Conservation (phyloP, 1,284 basidiomycete genomes). For the Rhodofomes roseus region DNA sequence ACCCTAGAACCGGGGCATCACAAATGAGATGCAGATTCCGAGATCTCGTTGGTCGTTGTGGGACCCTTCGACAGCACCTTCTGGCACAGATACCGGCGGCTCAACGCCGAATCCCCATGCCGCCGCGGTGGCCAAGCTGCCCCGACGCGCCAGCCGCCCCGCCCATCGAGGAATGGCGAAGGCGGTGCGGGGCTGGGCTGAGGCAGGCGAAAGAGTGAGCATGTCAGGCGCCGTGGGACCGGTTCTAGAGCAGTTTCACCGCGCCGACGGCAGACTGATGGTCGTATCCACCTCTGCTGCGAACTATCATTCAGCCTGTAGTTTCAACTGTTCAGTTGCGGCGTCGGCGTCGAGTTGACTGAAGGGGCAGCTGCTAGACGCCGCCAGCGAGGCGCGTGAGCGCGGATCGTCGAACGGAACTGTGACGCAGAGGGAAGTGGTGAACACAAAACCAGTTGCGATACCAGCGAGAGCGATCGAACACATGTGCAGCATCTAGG, state of each 20-base stretch:
- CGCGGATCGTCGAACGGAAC: neutral
- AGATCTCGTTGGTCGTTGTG: slow-evolving; percentile 9
- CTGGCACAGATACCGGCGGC: neutral
- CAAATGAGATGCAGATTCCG: slow-evolving; percentile 20
- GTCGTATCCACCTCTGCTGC: neutral
- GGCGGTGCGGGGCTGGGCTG: neutral
- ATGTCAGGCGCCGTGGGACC: neutral
- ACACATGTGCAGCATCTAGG: neutral
- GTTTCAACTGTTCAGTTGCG: neutral
- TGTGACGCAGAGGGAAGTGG: neutral
- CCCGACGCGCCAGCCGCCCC: neutral
- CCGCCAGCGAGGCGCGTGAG: neutral
- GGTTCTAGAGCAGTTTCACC: neutral
- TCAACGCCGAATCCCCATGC: neutral
- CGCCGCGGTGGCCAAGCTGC: neutral
- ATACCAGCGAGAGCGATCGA: neutral
- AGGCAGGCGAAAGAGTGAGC: neutral
- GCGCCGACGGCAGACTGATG: neutral
- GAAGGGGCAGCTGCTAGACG: neutral
- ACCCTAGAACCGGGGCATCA: slow-evolving; percentile 21
- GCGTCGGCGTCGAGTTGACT: neutral
- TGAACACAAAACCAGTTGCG: neutral
- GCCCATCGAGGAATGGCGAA: neutral
- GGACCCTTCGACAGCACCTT: slow-evolving; percentile 5
- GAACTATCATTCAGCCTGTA: slow-evolving; percentile 1